Base-by-base conservation (phyloP, 306 rosid species). In the Myrica gale region DNA sequence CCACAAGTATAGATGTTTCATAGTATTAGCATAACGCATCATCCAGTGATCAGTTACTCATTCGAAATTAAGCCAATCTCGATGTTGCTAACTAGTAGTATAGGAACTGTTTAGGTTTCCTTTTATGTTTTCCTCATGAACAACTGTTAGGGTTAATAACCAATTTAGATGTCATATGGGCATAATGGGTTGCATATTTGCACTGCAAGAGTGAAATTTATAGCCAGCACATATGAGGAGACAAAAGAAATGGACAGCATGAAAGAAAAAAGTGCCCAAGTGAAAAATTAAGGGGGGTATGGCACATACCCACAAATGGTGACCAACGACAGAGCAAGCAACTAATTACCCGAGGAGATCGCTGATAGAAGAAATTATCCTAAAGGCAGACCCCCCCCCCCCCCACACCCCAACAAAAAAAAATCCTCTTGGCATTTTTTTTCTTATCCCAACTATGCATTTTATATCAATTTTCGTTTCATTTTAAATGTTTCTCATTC, bases 381-480 rank as follows among this genome's bases (percentile, higher is more conserved):
- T n/a, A n/a, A n/a, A n/a, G n/a, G n/a, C n/a, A n/a, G n/a, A 23
- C 8, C 61, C 26, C 61, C 61, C 23, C 9, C 32, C 0, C 23
- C 32, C 61, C 7, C 48, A 8, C 9, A 9, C 7, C 48, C 1
- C n/a, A 13, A 4, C 44, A 37, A 8, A 54, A 42, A 44, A 55
- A 41, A 68, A 17, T 75, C 63, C 52, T 58, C 48, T 69, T 26
- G n/a, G 4, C 67, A 72, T n/a, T 26, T 11, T 26, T 26, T 69
- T 12, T 44, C 69, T 74, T 72, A 12, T 76, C 4, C 32, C 10
- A 85, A 43, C 0, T 12, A 46, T 70, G 56, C 62, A 69, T 62
- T 41, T 69, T 68, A 83, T 68, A 11, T 20, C 11, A 63, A 66
- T 53, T 57, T 72, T 13, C 65, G 41, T 60, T 82, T 78, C 55